Base-by-base conservation (phyloP, 2,329 filamentous ascomycete species). In the Penicillium hordei region DNA sequence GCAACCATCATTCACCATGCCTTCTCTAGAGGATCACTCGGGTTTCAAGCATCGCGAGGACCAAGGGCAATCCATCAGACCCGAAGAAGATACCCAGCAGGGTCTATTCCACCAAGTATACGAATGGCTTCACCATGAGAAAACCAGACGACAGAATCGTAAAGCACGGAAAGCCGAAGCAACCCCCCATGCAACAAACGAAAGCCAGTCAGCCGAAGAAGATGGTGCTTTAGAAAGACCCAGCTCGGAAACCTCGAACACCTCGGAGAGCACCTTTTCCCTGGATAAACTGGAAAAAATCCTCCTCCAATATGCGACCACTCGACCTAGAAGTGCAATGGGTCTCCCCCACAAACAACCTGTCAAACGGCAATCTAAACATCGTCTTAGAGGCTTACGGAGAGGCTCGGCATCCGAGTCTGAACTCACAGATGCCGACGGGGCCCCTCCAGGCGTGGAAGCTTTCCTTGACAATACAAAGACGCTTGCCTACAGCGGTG, bases 381-480 rank as follows among this genome's bases (percentile, higher is more conserved):
- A 67, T 45, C 80, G 81, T 33, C 57, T 64, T 7, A 76, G 68
- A 56, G 71, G 72, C 5, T 60, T 77, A 27, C 71, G 75, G 38
- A 75, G 73, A 60, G 79, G 67, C 75, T 82, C 72, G 68, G 91
- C 89, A 4, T 94, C 91, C 0, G 93, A 97, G 66, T 95, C 92
- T 0, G 93, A 97, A 58, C 90, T 88, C 65, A 78, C 85, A 17
- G 93, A 96, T 61, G 86, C 86, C n/a, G 91, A 96, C 61, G 81
- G 86, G 19, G 76, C 90, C n/a, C 91, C 96, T 1, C 93, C 93
- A 0, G 86, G 85, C 62, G 95, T 93, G 65, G 91, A 97, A 72
- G 91, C 86, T 8, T 80, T 88, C 45, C 81, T 97, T 21, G 93
- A 97, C 76, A 97, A 97, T 70, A 89, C 90, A 5, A 94, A 93